Base-by-base conservation (phyloP, 2,329 filamentous ascomycete species). In the Colletotrichum tabaci region DNA sequence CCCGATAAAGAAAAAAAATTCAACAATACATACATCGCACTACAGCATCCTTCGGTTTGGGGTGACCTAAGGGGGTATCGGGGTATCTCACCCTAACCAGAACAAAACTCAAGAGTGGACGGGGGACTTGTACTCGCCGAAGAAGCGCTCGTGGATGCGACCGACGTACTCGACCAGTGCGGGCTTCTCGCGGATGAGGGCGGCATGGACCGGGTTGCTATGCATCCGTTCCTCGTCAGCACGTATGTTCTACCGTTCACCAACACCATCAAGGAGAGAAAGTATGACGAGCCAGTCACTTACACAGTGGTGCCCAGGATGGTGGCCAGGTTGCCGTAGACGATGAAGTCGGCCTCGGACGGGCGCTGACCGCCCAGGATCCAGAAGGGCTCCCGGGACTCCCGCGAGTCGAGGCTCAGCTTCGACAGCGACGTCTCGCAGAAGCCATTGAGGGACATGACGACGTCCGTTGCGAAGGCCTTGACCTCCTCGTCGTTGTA, bases 361-460 rank as follows among this genome's bases (percentile, higher is more conserved):
- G 75, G 73, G 35, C 65, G 63, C 72, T 75, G 68, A 0, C 75
- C 75, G 35, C 75, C 75, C 30, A 77, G 61, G 38, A 77, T 74
- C 75, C 75, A 77, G 69, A 77, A 77, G 7, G 74, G 74, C 66
- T 68, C 61, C 55, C 57, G 55, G 13, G 67, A 56, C 47, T 65
- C 61, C 56, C 57, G 50, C 40, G 67, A 61, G 40, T 65, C 61
- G 21, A 66, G 53, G 2, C 38, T 58, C 30, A 64, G 58, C 66
- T 71, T 74, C 40, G 66, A 69, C 44, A 61, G 38, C 23, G 74
- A 58, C 2, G 65, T 70, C 63, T 61, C 70, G 38, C 73, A 74
- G 40, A 73, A 73, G 18, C 67, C 75, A 16, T 66, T 75, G 40
- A 76, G 50, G 6, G 67, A 73, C 16, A 58, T 74, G 57, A 76